Evolutionary conservation across 2,329 filamentous ascomycete species (phyloP), one percentile per base, ranked within the genome.

Genomic region (Xylariaceae sp.): DNA sequence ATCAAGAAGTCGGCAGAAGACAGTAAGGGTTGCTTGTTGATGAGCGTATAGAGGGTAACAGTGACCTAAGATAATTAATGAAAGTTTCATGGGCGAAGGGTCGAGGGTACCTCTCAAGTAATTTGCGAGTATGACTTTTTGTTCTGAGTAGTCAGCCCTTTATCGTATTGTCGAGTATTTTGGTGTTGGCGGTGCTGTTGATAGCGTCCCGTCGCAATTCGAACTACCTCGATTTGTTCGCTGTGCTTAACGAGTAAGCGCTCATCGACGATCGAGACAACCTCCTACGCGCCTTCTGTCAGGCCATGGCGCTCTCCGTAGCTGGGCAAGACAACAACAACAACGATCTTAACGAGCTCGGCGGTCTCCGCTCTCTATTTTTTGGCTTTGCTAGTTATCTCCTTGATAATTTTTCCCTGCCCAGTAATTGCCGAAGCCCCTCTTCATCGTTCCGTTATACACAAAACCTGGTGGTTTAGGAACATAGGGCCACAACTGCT

Each of bases 231-330:
- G 21, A 30, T 64, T 68, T 33, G 30, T 68, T 36, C 65, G 63
- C 26, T 56, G 45, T 29, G 67, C 62, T 7, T 63, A n/a, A 67
- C 55, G 62, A 67, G 35, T 60, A 65, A 59, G 60, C 62, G n/a
- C 57, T 59, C 16, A 67, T 64, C 23, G 45, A 61, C 2, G 53
- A 59, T 4, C 35, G 55, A 40, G 67, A 68, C 43, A 62, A 56
- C 24, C 58, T 67, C n/a, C 47, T 67, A 9, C 61, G 57, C 8
- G 59, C 61, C 26, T 67, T 70, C 43, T 66, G 67, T 36, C 20
- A 20, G 29, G 51, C 62, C 4, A 23, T 67, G 24, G 55, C 39
- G n/a, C 55, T 68, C 18, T 39, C 47, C 2, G 55, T 67, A 21
- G 9, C 37, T 9, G 30, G 26, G 8, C 32, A 43, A 16, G 15